Base-by-base conservation (phyloP, 345 rosid genomes). In the Durio zibethinus region DNA sequence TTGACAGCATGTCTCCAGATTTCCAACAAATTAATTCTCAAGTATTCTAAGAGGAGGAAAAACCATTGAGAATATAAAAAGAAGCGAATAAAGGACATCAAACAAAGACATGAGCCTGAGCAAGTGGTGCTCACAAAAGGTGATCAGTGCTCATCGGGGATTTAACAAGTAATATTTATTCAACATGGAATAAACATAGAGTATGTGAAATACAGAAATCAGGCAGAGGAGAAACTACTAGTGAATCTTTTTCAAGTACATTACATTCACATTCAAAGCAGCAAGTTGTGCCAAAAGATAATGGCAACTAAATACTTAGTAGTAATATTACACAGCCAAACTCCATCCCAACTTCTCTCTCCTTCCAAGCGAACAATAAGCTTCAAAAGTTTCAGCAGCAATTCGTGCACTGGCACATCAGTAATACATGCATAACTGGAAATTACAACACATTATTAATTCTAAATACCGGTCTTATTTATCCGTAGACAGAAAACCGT, bases 301-400 rank as follows among this genome's bases (percentile, higher is more conserved):
- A 77, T 43, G 47, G 73, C 68, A 74, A 74, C 79, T 25, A 78
- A 45, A n/a, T 38, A 45, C 72, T 60, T 38, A 38, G 77, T 61
- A 48, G 3, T 14, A 54, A 72, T 72, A 78, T 25, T 56, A 72
- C 56, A 59, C 20, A 59, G 50, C 74, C 65, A 78, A 38, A 20
- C 6, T 63, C 73, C 31, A 72, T 5, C 16, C 9, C 38, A 2
- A 38, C 27, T 6, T 50, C 36, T 29, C 62, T 29, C 35, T 56
- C 64, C 35, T 66, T 70, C 57, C 36, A 59, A 53, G 65, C 23
- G 71, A 72, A 72, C 11, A 4, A 72, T 14, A 14, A 21, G 72
- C 35, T 72, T 53, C 48, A 35, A 42, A 59, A 67, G 64, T 21
- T 21, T 12, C n/a, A 43, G 47, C 18, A 53, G 61, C 8, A 2